Conservation (phyloP, 257 asterid species). For the Sherardia arvensis region DNA sequence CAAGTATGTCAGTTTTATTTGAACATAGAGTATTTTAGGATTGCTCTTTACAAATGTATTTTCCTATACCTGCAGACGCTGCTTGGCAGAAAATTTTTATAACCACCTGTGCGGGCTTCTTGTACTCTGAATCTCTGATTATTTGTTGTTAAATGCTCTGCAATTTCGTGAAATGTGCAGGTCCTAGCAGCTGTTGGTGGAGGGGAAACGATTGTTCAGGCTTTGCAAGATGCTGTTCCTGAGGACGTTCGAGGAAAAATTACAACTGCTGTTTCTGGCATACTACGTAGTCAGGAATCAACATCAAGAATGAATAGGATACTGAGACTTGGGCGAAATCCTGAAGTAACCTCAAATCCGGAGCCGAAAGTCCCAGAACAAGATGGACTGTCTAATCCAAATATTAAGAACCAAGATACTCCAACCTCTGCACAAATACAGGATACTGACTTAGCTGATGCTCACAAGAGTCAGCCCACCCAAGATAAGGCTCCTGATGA, state of each 20-base stretch:
- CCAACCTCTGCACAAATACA: slow-evolving; percentile 27
- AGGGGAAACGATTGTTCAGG: slow-evolving; percentile 79
- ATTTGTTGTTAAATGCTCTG: not conserved
- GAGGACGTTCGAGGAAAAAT: slow-evolving; percentile 88
- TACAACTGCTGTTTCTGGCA: slow-evolving; percentile 60
- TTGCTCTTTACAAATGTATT: not conserved
- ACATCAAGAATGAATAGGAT: slow-evolving; percentile 48
- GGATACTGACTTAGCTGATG: slow-evolving; percentile 28
- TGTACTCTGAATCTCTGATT: not conserved
- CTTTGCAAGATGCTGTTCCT: slow-evolving; percentile 96
- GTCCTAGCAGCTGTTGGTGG: slow-evolving; percentile 77
- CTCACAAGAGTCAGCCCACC: slow-evolving; percentile 26
- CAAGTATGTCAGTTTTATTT: not conserved
- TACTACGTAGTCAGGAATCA: slow-evolving; percentile 46
- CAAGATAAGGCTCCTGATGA: slow-evolving; percentile 29
- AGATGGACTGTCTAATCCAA: slow-evolving; percentile 13
- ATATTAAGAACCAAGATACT: slow-evolving; percentile 26
- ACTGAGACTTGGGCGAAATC: slow-evolving; percentile 26
- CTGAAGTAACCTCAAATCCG: slow-evolving; percentile 32
- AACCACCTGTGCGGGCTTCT: not conserved
- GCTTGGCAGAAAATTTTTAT: not conserved
- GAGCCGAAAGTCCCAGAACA: slow-evolving; percentile 33
- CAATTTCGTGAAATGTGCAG: slow-evolving; percentile 25
- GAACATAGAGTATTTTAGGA: not conserved
- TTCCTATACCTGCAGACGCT: not conserved